Base-by-base conservation (phyloP, 2,329 filamentous ascomycete species). In the Apiospora pterosperma region DNA sequence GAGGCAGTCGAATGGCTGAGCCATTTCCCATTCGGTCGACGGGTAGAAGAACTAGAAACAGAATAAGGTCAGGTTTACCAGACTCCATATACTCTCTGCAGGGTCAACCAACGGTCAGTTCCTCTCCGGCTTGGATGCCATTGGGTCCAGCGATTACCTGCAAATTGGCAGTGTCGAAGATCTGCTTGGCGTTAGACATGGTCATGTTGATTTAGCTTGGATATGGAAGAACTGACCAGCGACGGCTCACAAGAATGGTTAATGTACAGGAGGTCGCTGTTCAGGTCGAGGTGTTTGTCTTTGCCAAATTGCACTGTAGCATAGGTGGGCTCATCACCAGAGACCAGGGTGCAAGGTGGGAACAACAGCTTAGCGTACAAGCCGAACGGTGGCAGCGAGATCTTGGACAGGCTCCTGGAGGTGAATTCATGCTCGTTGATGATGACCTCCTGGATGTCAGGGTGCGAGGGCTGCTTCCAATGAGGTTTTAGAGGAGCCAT, bases 21-120 rank as follows among this genome's bases (percentile, higher is more conserved):
- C 86, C 90, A 92, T 92, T 71, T 81, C 72, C 89, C 89, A 92
- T 77, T 92, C 90, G 1, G 89, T 92, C 63, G 88, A 91, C 4
- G 90, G 89, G 71, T 92, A 92, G 78, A 92, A 92, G 79, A 92
- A 92, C 74, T 86, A 66, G 48, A 55, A 48, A 23, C 23, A 25
- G n/a, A 11, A 12, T 25, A 4, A 3, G 7, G 25, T 11, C 25
- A 14, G 21, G 36, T 23, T n/a, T 25, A 4, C 7, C 16, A 31
- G 14, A 10, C 10, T 36, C 25, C 28, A 14, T 58, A 19, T 21
- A 28, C 14, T 11, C 16, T 44, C 36, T 34, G 16, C 10, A 55
- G 36, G 65, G 67, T 58, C 61, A 55, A 75, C 66, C 52, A 64
- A 85, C 84, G 62, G 86, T 88, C 59, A 89, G 79, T 72, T 89